Base-by-base conservation (phyloP, 2,329 filamentous ascomycete species). In the Alternaria triticimaculans region DNA sequence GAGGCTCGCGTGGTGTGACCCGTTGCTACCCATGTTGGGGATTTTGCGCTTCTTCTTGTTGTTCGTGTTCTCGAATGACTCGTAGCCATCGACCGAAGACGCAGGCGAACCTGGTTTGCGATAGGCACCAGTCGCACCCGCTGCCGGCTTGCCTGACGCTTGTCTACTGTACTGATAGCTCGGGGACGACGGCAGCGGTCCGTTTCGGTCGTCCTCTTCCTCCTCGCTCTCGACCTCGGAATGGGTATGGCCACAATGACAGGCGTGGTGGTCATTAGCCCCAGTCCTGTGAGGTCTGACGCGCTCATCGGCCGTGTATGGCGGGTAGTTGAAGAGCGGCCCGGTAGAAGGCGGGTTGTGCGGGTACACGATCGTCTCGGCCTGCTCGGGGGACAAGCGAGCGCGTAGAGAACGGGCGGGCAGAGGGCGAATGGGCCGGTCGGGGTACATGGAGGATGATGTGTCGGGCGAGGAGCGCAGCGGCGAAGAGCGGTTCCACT, bases 1-100 rank as follows among this genome's bases (percentile, higher is more conserved):
- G 55, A 92, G 80, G 60, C 84, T 82, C 41, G 72, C 69, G 67
- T 89, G 84, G 74, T 89, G 87, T 66, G 84, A 81, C 58, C 83
- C 87, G 14, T 89, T 85, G 72, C 92, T 92, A 18, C 92, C 92
- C 10, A 93, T 93, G 0, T 94, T 94, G 0, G 96, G 96, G 41
- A 99, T 98, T 82, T 99, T 99, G 71, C 96, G 88, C 81, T 99
- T 98, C 84, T 98, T 99, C 82, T 99, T 99, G 79, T 99, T 99
- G 80, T 97, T 98, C 37, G 93, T 97, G 75, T 98, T 98, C 80
- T 99, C 96, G 74, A 97, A 97, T 7, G 93, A 96, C 80, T 99
- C 96, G 79, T 98, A 98, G 14, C 94, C 94, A 78, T 98, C 95
- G 11, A 88, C 86, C 23, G 90, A 89, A 12, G 92, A 93, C 46